A percentile compares a stretch with the other conserved stretches of the same genome.
These are phyloP conservation scores for Verticillium klebahnii DNA, from an alignment of 2,329 filamentous ascomycete species.

Conservation along the genomic window DNA sequence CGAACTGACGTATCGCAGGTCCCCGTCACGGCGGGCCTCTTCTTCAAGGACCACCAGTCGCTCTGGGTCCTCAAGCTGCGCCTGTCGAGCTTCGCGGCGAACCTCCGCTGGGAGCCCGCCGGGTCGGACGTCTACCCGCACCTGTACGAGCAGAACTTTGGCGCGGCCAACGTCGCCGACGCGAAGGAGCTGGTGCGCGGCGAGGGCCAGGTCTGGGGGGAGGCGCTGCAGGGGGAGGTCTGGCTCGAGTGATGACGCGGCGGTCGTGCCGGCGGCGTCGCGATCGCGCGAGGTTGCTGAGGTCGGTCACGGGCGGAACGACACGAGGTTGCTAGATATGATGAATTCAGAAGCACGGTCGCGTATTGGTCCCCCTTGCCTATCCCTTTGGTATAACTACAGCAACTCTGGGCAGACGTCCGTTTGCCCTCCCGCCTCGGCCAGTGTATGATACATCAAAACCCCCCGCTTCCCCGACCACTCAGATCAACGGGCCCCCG, in stretches of 20 bases:
- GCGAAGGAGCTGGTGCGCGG: conserved; percentile 39
- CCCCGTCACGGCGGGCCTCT: conserved; percentile 38
- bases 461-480: neutral
- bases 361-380: neutral
- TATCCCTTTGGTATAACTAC: neutral
- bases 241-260: conserved; percentile 32
- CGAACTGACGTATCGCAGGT: conserved; percentile 24
- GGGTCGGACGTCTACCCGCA: conserved; percentile 49
- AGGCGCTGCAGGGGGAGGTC: conserved; percentile 30
- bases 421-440: neutral
- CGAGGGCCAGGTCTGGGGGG: conserved; percentile 42
- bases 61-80: conserved; percentile 52
- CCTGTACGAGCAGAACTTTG: conserved; percentile 51
- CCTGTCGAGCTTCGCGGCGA: conserved; percentile 35
- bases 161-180: conserved; percentile 43
- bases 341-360: neutral
- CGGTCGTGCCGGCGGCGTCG: neutral
- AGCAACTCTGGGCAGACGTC: neutral
- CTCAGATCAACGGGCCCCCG: neutral
- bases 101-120: conserved; percentile 49
- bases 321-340: neutral
- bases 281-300: too few species aligned
- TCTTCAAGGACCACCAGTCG: conserved; percentile 31
- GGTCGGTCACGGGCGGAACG: neutral
- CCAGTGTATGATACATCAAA: neutral